Conservation (phyloP, 495 filamentous ascomycete genomes). For the Penicillium mononematosum region DNA sequence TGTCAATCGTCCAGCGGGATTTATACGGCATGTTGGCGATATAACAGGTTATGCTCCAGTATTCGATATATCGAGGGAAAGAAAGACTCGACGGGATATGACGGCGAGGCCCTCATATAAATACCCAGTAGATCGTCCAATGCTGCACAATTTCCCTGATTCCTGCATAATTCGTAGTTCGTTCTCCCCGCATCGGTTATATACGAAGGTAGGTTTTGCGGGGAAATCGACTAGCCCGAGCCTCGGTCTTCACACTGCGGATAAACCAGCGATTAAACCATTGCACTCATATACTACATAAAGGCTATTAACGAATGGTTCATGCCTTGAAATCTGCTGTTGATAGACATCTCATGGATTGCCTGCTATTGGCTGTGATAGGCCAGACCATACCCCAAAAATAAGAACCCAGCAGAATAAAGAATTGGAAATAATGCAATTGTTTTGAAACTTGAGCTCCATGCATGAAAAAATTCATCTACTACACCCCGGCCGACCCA, state of each 20-base stretch:
- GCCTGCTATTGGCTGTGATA: no score
- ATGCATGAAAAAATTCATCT: slow-evolving; percentile 13
- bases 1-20: slow-evolving; percentile 49
- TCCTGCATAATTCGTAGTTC: slow-evolving; percentile 1
- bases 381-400: neutral
- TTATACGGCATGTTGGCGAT: slow-evolving; percentile 49
- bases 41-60: neutral
- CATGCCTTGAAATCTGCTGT: no score
- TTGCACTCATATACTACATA: neutral
- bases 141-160: neutral
- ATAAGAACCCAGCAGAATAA: slow-evolving; percentile 3
- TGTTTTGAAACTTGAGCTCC: slow-evolving; percentile 12
- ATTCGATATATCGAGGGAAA: neutral
- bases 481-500: slow-evolving; percentile 24
- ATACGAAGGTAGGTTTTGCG: slow-evolving; percentile 4
- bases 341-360: no score
- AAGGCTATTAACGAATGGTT: neutral
- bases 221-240: slow-evolving; percentile 15
- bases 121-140: neutral
- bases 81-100: neutral
- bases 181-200: slow-evolving; percentile 34
- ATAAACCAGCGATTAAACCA: no score
- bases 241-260: slow-evolving; percentile 3
- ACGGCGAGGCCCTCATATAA: neutral
- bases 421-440: neutral